Evolutionary conservation across 2,329 filamentous ascomycete species (phyloP).

Genomic region (Ilyonectria robusta): DNA sequence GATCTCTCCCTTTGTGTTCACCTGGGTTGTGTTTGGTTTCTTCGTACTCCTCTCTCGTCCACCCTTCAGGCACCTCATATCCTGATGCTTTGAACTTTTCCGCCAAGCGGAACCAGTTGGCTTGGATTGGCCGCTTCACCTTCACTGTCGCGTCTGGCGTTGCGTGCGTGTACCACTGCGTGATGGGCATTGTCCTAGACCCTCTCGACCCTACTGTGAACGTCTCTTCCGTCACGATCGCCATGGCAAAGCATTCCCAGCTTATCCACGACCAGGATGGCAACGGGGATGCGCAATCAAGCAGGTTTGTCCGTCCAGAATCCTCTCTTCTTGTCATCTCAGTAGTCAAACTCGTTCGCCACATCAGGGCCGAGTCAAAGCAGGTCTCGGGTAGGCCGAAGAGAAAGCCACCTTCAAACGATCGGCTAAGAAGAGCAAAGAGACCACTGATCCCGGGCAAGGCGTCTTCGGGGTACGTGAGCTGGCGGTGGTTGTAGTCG

Average conservation of each 20-base stretch:
- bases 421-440: background rate
- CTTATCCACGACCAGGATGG: background rate
- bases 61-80: background rate
- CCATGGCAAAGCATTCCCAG: background rate
- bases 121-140: background rate
- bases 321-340: background rate
- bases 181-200: background rate
- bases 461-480: conserved; percentile 2
- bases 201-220: background rate
- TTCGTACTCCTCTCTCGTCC: background rate
- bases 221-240: background rate
- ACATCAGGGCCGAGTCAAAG: conserved; percentile 3
- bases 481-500: background rate
- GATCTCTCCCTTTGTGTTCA: background rate
- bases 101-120: background rate
- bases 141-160: background rate
- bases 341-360: background rate
- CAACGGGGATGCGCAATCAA: background rate
- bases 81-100: background rate
- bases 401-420: background rate
- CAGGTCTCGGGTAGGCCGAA: background rate
- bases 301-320: background rate
- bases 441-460: background rate
- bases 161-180: background rate
- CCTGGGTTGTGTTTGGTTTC: background rate